Evolutionary conservation across 2,329 filamentous ascomycete genomes (phyloP), one percentile per base, ranked within the genome.

Genomic region (Diaporthe nobilis): DNA sequence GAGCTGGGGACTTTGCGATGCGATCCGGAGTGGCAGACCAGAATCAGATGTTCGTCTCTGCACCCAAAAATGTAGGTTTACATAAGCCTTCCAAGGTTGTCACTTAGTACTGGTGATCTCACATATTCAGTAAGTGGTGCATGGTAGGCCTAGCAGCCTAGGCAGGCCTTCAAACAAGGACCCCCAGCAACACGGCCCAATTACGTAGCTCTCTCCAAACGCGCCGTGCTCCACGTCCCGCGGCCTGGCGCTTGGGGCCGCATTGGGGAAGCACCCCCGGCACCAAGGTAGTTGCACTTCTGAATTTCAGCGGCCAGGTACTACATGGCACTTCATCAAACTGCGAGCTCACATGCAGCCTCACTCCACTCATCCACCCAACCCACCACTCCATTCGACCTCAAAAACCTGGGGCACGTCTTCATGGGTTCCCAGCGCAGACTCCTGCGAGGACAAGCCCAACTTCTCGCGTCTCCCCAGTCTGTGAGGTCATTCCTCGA

Each of bases 21-120:
- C 7, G 22, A 55, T 25, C 9, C 34, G 3, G 17, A 42, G 4
- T 8, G 9, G 49, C 34, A 61, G 5, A 34, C 47, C 17, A 75
- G 47, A 58, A 73, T 75, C 68, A 77, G 75, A 77, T 77, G 75
- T 71, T 39, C 61, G 73, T 63, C n/a, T 49, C 44, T 34, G n/a
- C 37, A 37, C 44, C 44, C 44, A 72, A 75, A 72, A 61, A 39
- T 51, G 34, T 34, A 2, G 39, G 28, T 55, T 77, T 77, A 77
- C 60, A 63, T 77, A 75, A 77, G 67, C 75, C 20, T 37, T 39
- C 65, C 28, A 31, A 31, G 28, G 31, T 31, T 6, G 31, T 70
- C 49, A 34, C 34, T 34, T 17, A 47, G 34, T 44, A 42, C 57
- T 53, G 42, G 75, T 76, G 75, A 76, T 75, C 72, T 75, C 75